These are phyloP conservation scores for Phaeosphaeriaceae sp. DNA, from an alignment of 2,329 filamentous ascomycete genomes.

Conservation along the genomic window DNA sequence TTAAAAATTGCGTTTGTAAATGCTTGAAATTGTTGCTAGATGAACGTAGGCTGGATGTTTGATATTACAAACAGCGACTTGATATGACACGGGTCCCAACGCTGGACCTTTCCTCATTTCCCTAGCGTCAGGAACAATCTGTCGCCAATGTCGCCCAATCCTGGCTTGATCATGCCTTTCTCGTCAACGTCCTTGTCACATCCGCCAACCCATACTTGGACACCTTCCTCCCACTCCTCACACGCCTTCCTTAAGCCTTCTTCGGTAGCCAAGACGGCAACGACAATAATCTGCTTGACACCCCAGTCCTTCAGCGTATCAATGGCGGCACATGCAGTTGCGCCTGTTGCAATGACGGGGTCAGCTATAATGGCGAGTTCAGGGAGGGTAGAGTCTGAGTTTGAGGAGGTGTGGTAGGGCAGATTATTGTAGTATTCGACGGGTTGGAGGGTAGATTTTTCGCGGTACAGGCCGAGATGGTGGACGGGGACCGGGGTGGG, in stretches of 20 bases:
- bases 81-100: too few relatives aligned
- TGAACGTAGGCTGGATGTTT: too few relatives aligned
- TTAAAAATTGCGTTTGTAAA: neutral
- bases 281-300: conserved; percentile 77
- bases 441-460: conserved; percentile 82
- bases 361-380: conserved; percentile 84
- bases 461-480: conserved; percentile 93
- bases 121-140: conserved; percentile 87
- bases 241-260: conserved; percentile 76
- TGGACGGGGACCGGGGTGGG: conserved; percentile 82
- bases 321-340: conserved; percentile 87
- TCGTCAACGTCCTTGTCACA: conserved; percentile 76
- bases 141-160: conserved; percentile 89
- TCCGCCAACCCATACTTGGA: conserved; percentile 82
- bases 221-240: conserved; percentile 75
- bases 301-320: conserved; percentile 91
- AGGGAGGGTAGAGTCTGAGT: conserved; percentile 51
- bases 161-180: conserved; percentile 89
- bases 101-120: conserved; percentile 55
- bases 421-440: conserved; percentile 99
- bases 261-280: conserved; percentile 75
- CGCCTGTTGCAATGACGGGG: conserved; percentile 91
- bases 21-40: neutral
- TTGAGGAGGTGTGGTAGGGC: conserved; percentile 69
- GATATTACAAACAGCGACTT: too few relatives aligned